Conservation (phyloP, 2,329 filamentous ascomycete species). For the Aaosphaeria pasadenensis region DNA sequence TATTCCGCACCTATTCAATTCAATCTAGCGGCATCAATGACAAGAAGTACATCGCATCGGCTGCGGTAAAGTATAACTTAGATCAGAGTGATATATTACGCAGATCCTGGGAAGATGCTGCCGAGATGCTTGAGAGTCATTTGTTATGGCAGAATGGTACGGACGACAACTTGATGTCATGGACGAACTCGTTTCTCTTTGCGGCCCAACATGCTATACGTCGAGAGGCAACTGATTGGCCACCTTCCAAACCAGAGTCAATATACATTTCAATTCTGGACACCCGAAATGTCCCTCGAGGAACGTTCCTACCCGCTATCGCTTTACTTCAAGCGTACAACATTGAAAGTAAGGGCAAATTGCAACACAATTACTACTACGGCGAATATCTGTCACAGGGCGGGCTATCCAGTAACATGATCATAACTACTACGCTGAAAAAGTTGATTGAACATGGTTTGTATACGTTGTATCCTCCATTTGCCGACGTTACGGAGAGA, state of each 20-base stretch:
- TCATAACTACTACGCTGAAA: background rate
- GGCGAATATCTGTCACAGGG: conserved; percentile 1
- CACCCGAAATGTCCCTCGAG: background rate
- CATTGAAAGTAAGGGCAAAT: background rate
- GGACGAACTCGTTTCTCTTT: conserved; percentile 1
- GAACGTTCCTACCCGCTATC: conserved; percentile 1
- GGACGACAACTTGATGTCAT: background rate
- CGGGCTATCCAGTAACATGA: background rate
- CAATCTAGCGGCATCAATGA: background rate
- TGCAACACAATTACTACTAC: background rate
- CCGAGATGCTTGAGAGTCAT: background rate
- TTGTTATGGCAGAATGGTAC: background rate
- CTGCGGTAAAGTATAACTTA: background rate
- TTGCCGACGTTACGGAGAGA: background rate
- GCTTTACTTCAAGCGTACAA: background rate
- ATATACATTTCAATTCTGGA: conserved; percentile 1
- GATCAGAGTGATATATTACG: conserved; percentile 1
- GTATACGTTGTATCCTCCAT: background rate
- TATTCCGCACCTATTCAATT: conserved; percentile 1
- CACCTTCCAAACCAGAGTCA: background rate
- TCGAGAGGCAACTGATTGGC: background rate
- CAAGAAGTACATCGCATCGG: background rate
- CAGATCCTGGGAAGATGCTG: background rate
- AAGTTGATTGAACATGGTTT: background rate
- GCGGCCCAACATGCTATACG: conserved; percentile 1